Conservation (phyloP, 2,329 filamentous ascomycete genomes). For the Colletotrichum simmondsii region DNA sequence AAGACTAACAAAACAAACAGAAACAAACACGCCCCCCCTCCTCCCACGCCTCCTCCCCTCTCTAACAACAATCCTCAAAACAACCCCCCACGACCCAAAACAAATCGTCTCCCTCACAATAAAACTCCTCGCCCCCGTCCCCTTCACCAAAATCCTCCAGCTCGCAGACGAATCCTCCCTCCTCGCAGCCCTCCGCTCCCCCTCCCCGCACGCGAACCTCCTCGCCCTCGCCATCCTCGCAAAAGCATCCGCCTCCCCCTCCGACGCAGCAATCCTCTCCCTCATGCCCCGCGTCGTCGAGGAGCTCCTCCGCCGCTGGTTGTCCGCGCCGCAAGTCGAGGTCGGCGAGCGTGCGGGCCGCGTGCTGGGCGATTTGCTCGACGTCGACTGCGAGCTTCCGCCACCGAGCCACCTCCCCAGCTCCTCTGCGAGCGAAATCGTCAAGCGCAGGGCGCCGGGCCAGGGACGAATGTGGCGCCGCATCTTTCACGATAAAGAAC, state of each 20-base stretch:
- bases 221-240: slow-evolving; percentile 67
- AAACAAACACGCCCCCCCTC: slow-evolving; percentile 62
- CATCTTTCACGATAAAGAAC: slow-evolving; percentile 57
- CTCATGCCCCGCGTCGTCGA: slow-evolving; percentile 60
- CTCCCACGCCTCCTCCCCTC: neutral
- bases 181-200: slow-evolving; percentile 63
- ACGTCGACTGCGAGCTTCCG: slow-evolving; percentile 61
- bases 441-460: slow-evolving; percentile 54
- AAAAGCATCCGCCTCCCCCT: slow-evolving; percentile 61
- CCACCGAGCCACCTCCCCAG: slow-evolving; percentile 14
- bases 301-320: slow-evolving; percentile 62
- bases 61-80: slow-evolving; percentile 59
- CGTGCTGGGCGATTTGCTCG: slow-evolving; percentile 64
- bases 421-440: slow-evolving; percentile 47
- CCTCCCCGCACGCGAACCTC: slow-evolving; percentile 66
- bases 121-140: slow-evolving; percentile 65
- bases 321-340: slow-evolving; percentile 62
- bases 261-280: slow-evolving; percentile 62
- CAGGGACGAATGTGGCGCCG: slow-evolving; percentile 64
- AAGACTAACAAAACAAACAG: slow-evolving; percentile 42
- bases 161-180: slow-evolving; percentile 63
- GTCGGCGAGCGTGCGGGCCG: slow-evolving; percentile 64
- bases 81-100: slow-evolving; percentile 61
- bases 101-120: slow-evolving; percentile 63
- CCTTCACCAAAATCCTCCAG: slow-evolving; percentile 61